Evolutionary conservation across 2,329 filamentous ascomycete species (phyloP).

Genomic region (Ophiostoma ips): DNA sequence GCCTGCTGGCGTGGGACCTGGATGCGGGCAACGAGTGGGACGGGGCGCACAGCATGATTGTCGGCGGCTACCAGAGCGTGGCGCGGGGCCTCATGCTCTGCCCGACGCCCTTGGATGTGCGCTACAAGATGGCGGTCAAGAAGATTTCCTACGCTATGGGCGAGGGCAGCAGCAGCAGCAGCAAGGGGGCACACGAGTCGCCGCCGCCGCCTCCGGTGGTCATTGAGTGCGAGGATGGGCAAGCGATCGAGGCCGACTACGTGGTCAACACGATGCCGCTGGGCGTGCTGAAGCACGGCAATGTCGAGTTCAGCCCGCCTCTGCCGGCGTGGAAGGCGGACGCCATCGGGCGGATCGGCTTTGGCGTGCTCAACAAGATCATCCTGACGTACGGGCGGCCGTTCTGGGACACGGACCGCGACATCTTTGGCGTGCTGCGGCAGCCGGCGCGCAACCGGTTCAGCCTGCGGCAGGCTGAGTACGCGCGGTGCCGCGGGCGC

Average conservation of each 20-base stretch:
- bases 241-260: slow-evolving; percentile 66
- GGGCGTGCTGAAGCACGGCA: slow-evolving; percentile 76
- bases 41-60: slow-evolving; percentile 81
- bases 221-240: slow-evolving; percentile 66
- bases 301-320: slow-evolving; percentile 73
- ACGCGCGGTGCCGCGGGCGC: slow-evolving; percentile 64
- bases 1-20: slow-evolving; percentile 87
- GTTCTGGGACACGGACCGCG: slow-evolving; percentile 81
- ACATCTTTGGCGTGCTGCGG: slow-evolving; percentile 88
- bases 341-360: slow-evolving; percentile 73
- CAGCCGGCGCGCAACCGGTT: slow-evolving; percentile 53
- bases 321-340: slow-evolving; percentile 77
- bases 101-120: slow-evolving; percentile 64
- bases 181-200: no score
- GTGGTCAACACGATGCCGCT: slow-evolving; percentile 85
- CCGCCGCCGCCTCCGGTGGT: slow-evolving; percentile 22
- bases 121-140: slow-evolving; percentile 57
- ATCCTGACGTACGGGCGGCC: slow-evolving; percentile 75
- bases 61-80: slow-evolving; percentile 87
- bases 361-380: slow-evolving; percentile 90
- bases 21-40: slow-evolving; percentile 97
- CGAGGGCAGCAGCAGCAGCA: neutral
- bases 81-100: slow-evolving; percentile 72
- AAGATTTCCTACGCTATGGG: slow-evolving; percentile 49
- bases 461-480: slow-evolving; percentile 68